Percentiles rank a stretch among this genome's conserved stretches.
Evolutionary conservation across 177 flowering plant species (phyloP).

Genomic region (Vitis hybrid): DNA sequence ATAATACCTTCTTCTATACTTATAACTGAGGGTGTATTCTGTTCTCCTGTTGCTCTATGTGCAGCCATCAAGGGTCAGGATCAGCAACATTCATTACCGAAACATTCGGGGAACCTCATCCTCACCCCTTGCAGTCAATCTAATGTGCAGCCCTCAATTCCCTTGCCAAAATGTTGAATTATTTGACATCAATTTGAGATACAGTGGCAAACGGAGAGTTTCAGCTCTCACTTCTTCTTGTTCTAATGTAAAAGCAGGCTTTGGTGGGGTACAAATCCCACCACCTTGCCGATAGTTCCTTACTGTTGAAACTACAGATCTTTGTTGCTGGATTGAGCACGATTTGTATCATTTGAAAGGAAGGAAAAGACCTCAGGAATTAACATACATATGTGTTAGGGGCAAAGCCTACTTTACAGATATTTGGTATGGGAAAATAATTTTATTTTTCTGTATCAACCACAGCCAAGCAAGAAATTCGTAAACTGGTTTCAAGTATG

Average conservation of each 20-base stretch:
- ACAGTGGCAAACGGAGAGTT: not conserved
- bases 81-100: constrained; percentile 29
- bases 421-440: not conserved
- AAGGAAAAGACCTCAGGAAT: not conserved
- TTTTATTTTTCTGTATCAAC: not conserved
- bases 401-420: not conserved
- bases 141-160: constrained; percentile 30
- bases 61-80: constrained; percentile 36
- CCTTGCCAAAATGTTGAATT: constrained; percentile 33
- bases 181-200: constrained; percentile 28
- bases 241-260: constrained; percentile 14
- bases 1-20: too few relatives aligned
- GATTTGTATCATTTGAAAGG: not conserved
- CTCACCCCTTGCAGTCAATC: constrained; percentile 20
- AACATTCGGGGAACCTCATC: constrained; percentile 38
- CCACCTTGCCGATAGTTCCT: constrained; percentile 17
- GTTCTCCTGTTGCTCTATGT: not conserved
- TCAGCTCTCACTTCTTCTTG: constrained; percentile 10
- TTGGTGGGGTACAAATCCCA: constrained; percentile 19
- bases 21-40: not conserved
- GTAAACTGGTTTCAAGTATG: not conserved
- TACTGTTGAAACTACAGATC: not conserved
- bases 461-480: too few relatives aligned
- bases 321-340: not conserved
- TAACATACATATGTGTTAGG: not conserved